Base-by-base conservation (phyloP, 352 stramenopile genomes). In the Globisporangium takayamanum region DNA sequence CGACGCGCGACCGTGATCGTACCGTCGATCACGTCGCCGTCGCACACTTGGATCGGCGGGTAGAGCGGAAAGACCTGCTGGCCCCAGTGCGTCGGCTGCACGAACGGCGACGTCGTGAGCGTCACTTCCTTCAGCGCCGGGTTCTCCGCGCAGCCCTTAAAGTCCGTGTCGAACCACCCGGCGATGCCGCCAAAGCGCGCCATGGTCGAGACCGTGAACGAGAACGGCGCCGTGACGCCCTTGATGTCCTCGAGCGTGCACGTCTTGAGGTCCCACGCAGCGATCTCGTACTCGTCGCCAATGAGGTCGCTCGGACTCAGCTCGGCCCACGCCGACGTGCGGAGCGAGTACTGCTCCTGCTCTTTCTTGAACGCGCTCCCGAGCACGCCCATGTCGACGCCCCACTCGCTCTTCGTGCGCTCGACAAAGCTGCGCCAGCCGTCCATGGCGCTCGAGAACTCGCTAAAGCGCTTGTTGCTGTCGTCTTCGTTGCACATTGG, bases 81-180 rank as follows among this genome's bases (percentile, higher is more conserved):
- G 10, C 83, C 86, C 86, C 86, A 95, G 69, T 95, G 86, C 52
- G 86, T 95, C 42, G 84, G 80, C 72, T 94, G 81, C 66, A 95
- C 84, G 51, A 90, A 95, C 5, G 93, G 94, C 49, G 88, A 94
- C 47, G 93, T 98, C 48, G 82, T 92, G 25, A 98, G 87, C 56
- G 78, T 94, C 55, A 98, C 79, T 39, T 84, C 67, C 64, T 83
- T 87, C 62, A 76, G 15, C 22, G 82, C 86, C 11, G 86, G 86
- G 61, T 92, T 87, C 57, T 94, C 75, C 1, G 63, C 57, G 57
- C 70, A 90, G 45, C 96, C 96, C 61, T 88, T 94, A 72, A 99
- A 99, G 68, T 99, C 95, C n/a, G 98, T 90, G 62, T 98, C 98
- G 69, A 99, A 99, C 98, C 98, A 99, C 55, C 96, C 95, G 18